phyloP scores from a whole-genome alignment of 768 basidiomycete genomes.

The Symmetrospora coprosmae region DNA sequence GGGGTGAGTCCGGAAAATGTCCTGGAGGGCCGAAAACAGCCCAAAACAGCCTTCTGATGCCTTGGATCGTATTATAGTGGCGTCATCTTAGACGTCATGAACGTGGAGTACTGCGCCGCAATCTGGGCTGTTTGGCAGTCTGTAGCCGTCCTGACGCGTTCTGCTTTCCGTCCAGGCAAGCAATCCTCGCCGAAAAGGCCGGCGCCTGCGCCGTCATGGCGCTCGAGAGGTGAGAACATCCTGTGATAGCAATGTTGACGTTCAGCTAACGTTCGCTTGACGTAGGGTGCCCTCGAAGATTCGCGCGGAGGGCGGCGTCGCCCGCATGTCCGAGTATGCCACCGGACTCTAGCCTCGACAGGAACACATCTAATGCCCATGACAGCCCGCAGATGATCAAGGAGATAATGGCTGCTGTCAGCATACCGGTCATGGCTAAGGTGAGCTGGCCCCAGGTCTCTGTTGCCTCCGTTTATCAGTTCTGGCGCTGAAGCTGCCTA shows the following conservation, averaged over 20 bases:
- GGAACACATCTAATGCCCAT: constrained; percentile 45
- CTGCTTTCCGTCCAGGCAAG: constrained; percentile 43
- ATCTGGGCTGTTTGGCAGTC: constrained; percentile 29
- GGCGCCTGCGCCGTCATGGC: constrained; percentile 94
- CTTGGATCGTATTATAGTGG: background rate
- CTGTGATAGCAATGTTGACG: too few relatives aligned
- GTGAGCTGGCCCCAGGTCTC: background rate
- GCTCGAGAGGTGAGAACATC: constrained; percentile 7
- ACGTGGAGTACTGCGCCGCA: constrained; percentile 59
- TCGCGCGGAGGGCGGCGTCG: constrained; percentile 77
- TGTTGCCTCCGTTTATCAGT: background rate
- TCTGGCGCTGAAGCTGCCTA: background rate
- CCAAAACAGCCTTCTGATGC: constrained; percentile 43
- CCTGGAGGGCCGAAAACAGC: constrained; percentile 30
- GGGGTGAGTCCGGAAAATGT: constrained; percentile 37
- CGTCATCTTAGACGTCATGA: constrained; percentile 77
- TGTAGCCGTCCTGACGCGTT: background rate
- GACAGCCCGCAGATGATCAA: constrained; percentile 87
- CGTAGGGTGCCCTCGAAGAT: constrained; percentile 69
- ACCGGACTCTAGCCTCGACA: background rate
- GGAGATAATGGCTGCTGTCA: constrained; percentile 81
- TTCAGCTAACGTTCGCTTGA: background rate
- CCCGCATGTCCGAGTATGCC: constrained; percentile 52
- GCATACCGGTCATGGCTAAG: constrained; percentile 60
- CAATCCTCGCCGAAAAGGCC: constrained; percentile 90